These are phyloP conservation scores for Didymella arachidicola DNA, from an alignment of 2,329 filamentous ascomycete genomes.

Conservation along the genomic window DNA sequence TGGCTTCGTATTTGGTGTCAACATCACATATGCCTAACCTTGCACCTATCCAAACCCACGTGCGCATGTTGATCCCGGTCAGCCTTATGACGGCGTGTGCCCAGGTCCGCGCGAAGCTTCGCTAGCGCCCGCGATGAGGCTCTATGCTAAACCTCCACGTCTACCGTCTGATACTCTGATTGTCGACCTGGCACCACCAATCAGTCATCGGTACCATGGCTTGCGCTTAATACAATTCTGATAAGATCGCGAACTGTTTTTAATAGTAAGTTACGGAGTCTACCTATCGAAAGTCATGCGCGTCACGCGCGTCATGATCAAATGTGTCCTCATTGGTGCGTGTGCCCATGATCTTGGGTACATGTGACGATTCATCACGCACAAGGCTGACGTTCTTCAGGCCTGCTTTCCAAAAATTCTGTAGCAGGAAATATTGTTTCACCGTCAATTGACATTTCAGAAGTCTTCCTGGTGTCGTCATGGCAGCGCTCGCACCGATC, in stretches of 20 bases:
- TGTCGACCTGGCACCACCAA: background rate
- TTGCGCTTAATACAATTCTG: background rate
- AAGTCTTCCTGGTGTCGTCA: slow-evolving; percentile 18
- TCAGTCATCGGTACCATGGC: background rate
- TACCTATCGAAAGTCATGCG: background rate
- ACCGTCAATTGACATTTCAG: background rate
- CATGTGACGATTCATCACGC: background rate
- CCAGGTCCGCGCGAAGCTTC: slow-evolving; percentile 12
- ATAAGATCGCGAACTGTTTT: background rate
- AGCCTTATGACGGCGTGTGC: slow-evolving; percentile 27
- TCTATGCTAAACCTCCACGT: slow-evolving; percentile 44
- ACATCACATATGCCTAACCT: background rate
- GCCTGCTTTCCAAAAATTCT: background rate
- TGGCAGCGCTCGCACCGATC: slow-evolving; percentile 49
- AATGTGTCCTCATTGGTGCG: background rate
- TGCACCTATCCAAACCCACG: slow-evolving; percentile 7
- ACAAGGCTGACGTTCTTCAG: background rate
- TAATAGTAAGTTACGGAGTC: background rate
- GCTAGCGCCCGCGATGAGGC: slow-evolving; percentile 39
- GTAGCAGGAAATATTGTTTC: background rate
- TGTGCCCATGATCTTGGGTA: background rate
- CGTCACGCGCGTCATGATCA: background rate
- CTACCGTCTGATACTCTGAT: slow-evolving; percentile 26
- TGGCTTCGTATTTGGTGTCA: background rate
- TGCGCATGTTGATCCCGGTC: slow-evolving; percentile 17